Base-by-base conservation (phyloP, 2,329 filamentous ascomycete genomes). In the Colletotrichum noveboracense region DNA sequence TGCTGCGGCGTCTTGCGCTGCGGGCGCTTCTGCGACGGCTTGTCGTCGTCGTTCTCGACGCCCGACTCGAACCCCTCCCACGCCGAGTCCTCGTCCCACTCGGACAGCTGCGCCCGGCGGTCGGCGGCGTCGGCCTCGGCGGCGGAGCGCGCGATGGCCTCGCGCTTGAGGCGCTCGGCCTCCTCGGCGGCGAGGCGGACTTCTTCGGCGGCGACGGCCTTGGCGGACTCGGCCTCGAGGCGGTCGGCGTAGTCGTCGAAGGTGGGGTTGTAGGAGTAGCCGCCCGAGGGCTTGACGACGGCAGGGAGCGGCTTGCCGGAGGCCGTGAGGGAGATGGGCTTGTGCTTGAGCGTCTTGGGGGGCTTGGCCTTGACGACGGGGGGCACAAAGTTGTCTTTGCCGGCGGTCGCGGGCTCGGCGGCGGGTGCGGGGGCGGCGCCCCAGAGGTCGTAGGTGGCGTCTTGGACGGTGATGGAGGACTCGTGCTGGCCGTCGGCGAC, bases 1-100 rank as follows among this genome's bases (percentile, higher is more conserved):
- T 98, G 95, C 1, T 92, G 89, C 66, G 93, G 94, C 3, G 95
- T 97, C 88, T 98, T 98, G 80, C 96, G 90, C 84, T 95, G 91
- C 4, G 95, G 94, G 75, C 93, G 89, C 87, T 98, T 98, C 34
- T 55, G 28, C 55, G 78, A 78, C 12, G 79, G 80, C 90, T 87
- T 77, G 24, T 77, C 80, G 36, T 95, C 93, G 79, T 95, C 80
- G 34, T 95, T 93, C 79, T 95, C 93, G 12, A 90, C 91, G 71
- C 95, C 96, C 82, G 95, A 98, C 86, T 98, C 93, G 78, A 95
- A 92, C 0, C 94, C 94, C 84, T 96, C 96, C 95, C 96, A 98
- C 16, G 95, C 96, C 62, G 94, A 97, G 82, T 98, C 96, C 80
- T 96, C 94, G 75, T 97, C 95, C 88, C 92, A 96, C 83, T 92